These are phyloP conservation scores for Penicillium sp. DNA, from an alignment of 2,329 filamentous ascomycete species.

Conservation along the genomic window DNA sequence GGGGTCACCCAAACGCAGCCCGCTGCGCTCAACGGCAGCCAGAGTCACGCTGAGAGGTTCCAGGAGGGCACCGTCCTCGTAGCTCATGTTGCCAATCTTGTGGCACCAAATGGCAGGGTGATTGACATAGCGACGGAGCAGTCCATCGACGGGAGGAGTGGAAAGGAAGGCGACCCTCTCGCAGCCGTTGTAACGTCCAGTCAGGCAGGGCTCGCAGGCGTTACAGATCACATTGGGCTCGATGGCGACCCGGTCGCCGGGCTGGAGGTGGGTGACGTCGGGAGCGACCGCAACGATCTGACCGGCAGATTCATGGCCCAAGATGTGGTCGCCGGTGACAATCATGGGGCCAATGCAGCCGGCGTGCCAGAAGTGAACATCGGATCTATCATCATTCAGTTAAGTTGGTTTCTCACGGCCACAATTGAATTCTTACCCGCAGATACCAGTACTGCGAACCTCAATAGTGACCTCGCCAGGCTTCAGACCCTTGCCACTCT, in stretches of 20 bases:
- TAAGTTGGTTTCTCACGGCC: not conserved
- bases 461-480: slow-evolving; percentile 83
- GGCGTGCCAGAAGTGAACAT: slow-evolving; percentile 96
- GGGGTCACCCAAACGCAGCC: slow-evolving; percentile 77
- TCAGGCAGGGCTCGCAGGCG: slow-evolving; percentile 85
- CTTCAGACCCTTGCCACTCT: slow-evolving; percentile 65
- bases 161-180: slow-evolving; percentile 81
- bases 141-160: slow-evolving; percentile 82
- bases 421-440: slow-evolving; percentile 62
- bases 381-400: slow-evolving; percentile 59
- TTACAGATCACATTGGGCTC: slow-evolving; percentile 94
- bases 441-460: slow-evolving; percentile 93
- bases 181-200: slow-evolving; percentile 93
- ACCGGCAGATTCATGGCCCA: slow-evolving; percentile 87
- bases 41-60: slow-evolving; percentile 89
- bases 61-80: slow-evolving; percentile 83
- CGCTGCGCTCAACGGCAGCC: slow-evolving; percentile 80
- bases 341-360: slow-evolving; percentile 97
- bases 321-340: slow-evolving; percentile 81
- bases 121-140: slow-evolving; percentile 89
- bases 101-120: slow-evolving; percentile 94
- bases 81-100: slow-evolving; percentile 90
- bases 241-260: slow-evolving; percentile 87
- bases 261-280: slow-evolving; percentile 72
- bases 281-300: slow-evolving; percentile 70